These are phyloP conservation scores for Eremothecium sinecaudum DNA, from an alignment of 1,139 yeast genomes.

Conservation along the genomic window DNA sequence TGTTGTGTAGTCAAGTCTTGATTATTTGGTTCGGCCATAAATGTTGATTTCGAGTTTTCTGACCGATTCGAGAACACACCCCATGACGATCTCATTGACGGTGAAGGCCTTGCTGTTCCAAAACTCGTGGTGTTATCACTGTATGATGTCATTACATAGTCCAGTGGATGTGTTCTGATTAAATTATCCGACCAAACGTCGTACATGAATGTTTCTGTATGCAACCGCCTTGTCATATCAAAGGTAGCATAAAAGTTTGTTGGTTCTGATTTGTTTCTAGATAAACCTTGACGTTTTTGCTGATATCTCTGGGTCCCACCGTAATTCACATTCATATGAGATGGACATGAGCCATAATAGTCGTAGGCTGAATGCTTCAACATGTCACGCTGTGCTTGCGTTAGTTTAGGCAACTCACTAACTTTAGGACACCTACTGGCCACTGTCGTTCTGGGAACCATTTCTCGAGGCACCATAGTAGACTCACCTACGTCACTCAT, in stretches of 20 bases:
- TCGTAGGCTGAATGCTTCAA: slow-evolving; percentile 3
- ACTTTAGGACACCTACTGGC: slow-evolving; percentile 5
- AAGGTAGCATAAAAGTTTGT: slow-evolving; percentile 2
- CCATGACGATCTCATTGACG: slow-evolving; percentile 4
- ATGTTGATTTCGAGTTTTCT: slow-evolving; percentile 3
- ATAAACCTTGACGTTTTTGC: slow-evolving; percentile 1
- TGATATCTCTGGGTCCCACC: slow-evolving; percentile 1
- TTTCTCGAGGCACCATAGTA: slow-evolving; percentile 4
- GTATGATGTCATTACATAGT: slow-evolving; percentile 4
- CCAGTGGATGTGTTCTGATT: slow-evolving; percentile 1
- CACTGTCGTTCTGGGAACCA: slow-evolving; percentile 2
- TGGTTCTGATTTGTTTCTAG: slow-evolving; percentile 3
- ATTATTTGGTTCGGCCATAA: slow-evolving; percentile 1
- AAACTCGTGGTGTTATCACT: slow-evolving; percentile 3
- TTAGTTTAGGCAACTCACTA: slow-evolving; percentile 1
- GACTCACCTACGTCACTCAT: slow-evolving; percentile 3
- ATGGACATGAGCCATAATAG: slow-evolving; percentile 1
- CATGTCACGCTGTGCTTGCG: slow-evolving; percentile 2
- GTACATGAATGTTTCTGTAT: slow-evolving; percentile 3
- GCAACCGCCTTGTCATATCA: slow-evolving; percentile 1
- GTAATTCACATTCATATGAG: slow-evolving; percentile 2
- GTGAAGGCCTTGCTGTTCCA: slow-evolving; percentile 1
- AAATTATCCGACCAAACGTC: slow-evolving; percentile 4
- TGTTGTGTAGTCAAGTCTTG: background rate
- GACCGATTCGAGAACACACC: slow-evolving; percentile 5